phyloP scores from a whole-genome alignment of 2,329 filamentous ascomycete genomes.

The Cladosporium austrohemisphaericum region DNA sequence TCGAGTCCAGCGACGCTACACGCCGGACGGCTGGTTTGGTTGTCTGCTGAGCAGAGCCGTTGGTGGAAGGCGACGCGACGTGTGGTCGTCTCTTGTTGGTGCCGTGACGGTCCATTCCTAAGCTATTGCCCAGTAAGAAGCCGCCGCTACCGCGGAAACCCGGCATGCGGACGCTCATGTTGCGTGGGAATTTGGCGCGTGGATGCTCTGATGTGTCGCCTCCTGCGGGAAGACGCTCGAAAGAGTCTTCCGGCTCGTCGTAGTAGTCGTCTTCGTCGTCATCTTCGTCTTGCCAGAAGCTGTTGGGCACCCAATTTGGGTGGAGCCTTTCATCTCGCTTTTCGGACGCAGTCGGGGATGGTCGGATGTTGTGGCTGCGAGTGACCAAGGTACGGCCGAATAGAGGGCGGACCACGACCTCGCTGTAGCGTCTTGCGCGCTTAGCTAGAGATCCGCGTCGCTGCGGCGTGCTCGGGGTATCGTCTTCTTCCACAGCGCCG shows the following conservation, averaged over 20 bases:
- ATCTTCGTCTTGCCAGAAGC: conserved; percentile 59
- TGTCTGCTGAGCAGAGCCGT: not conserved
- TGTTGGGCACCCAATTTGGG: conserved; percentile 60
- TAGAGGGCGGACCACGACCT: conserved; percentile 41
- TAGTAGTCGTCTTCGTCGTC: conserved; percentile 43
- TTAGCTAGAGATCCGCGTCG: conserved; percentile 41
- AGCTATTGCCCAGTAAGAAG: conserved; percentile 53
- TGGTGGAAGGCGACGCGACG: conserved; percentile 26
- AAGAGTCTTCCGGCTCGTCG: conserved; percentile 23
- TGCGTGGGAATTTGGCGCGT: conserved; percentile 23
- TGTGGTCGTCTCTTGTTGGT: conserved; percentile 42
- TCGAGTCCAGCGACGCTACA: not conserved
- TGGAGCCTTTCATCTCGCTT: conserved; percentile 46
- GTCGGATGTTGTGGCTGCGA: conserved; percentile 17
- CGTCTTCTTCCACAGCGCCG: not conserved
- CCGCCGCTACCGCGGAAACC: conserved; percentile 42
- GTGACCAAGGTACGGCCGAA: conserved; percentile 27
- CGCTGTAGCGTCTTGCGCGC: conserved; percentile 45
- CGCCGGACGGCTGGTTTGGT: conserved; percentile 2
- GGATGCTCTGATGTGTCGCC: conserved; percentile 43
- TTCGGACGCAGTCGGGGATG: conserved; percentile 20
- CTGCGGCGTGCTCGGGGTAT: conserved; percentile 22
- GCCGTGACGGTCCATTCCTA: conserved; percentile 51
- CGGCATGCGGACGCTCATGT: conserved; percentile 33
- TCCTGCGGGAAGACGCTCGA: conserved; percentile 37